phyloP scores from a whole-genome alignment of 2,329 filamentous ascomycete genomes.

The Didymella sp. region DNA sequence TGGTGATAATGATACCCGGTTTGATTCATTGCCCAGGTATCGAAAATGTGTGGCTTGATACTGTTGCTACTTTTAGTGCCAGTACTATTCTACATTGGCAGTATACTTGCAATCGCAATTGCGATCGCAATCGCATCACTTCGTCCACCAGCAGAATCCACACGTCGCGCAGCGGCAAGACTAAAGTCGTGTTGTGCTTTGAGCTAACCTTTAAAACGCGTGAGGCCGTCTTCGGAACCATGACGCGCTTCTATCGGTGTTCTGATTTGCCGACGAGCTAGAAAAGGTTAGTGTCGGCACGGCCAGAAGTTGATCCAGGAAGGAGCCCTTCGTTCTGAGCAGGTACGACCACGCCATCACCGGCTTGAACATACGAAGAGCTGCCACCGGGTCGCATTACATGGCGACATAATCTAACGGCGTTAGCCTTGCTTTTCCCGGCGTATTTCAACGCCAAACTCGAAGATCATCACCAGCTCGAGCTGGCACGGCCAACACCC shows the following conservation, averaged over 20 bases:
- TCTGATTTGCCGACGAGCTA: neutral
- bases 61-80: too few species aligned
- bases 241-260: constrained; percentile 15
- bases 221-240: constrained; percentile 12
- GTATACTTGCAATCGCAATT: neutral
- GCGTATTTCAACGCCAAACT: constrained; percentile 23
- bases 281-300: constrained; percentile 4
- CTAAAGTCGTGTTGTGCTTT: neutral
- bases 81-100: too few species aligned
- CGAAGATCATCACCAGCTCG: constrained; percentile 26
- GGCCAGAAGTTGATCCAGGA: too few species aligned
- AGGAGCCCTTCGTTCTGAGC: constrained; percentile 12
- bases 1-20: constrained; percentile 15
- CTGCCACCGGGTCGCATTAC: constrained; percentile 26
- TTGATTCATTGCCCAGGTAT: too few species aligned
- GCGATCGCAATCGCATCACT: too few species aligned
- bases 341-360: constrained; percentile 15
- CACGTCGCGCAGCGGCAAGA: too few species aligned
- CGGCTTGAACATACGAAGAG: constrained; percentile 10
- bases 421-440: constrained; percentile 21
- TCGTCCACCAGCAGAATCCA: too few species aligned
- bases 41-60: too few species aligned
- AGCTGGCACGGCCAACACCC: constrained; percentile 32
- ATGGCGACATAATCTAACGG: constrained; percentile 26
- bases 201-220: neutral